Conservation (phyloP, 2,329 filamentous ascomycete species). For the Fusarium sarcochroum region DNA sequence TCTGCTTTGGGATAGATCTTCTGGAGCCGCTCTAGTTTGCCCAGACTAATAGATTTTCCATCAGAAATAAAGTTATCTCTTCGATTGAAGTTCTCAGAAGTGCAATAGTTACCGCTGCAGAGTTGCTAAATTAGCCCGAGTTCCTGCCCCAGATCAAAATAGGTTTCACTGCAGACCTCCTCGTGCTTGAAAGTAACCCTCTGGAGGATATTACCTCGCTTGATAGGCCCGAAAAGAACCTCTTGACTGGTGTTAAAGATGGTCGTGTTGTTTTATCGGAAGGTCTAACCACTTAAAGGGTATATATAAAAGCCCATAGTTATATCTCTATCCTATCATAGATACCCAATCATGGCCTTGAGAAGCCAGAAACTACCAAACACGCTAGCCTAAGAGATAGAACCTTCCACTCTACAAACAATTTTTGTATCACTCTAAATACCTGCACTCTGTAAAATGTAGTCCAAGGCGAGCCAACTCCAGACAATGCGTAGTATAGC, state of each 20-base stretch:
- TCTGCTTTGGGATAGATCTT: neutral
- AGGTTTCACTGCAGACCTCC: neutral
- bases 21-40: neutral
- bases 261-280: neutral
- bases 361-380: too few relatives aligned
- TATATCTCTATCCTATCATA: too few relatives aligned
- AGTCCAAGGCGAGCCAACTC: too few relatives aligned
- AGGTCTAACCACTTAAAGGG: neutral
- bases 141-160: neutral
- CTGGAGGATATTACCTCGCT: neutral
- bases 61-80: neutral
- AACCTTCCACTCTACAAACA: too few relatives aligned
- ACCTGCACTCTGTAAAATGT: too few relatives aligned
- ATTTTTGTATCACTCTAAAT: too few relatives aligned
- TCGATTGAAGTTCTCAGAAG: neutral
- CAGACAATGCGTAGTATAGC: too few relatives aligned
- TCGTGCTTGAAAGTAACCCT: neutral
- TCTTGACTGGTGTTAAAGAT: neutral
- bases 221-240: neutral
- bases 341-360: too few relatives aligned
- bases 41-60: neutral
- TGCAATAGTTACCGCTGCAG: neutral
- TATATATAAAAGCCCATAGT: too few relatives aligned
- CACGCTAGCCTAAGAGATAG: too few relatives aligned
- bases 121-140: neutral